Base-by-base conservation (phyloP, 305 asterid species). In the Fraxinus greggii region DNA sequence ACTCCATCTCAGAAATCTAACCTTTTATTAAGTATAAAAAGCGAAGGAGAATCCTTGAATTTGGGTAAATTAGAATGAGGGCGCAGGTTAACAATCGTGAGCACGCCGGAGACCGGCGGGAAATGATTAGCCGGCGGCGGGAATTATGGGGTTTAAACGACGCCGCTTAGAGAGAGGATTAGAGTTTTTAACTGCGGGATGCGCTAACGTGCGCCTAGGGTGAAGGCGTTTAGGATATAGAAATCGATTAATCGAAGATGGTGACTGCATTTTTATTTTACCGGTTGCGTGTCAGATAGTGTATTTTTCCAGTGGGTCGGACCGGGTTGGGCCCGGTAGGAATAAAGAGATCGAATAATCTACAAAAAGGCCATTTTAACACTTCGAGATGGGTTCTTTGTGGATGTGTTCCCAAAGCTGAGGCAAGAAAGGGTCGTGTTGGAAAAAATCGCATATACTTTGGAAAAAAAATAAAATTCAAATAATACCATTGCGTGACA, bases 71-170 rank as follows among this genome's bases (percentile, higher is more conserved):
- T 32, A 65, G 56, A 83, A 80, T 51, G 51, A 75, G 45, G 40
- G 40, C 80, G 61, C 79, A 78, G 82, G 86, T 82, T 77, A 59
- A 79, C 88, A 82, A 85, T 76, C 84, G 86, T 78, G 88, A 80
- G 45, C 76, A 73, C 87, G 76, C 88, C 89, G 79, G 77, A 23
- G 26, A 80, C 84, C 78, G 69, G 81, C 86, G 82, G 75, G 83
- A 79, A 69, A 85, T 42, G 87, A 81, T 74, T 72, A 82, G 84
- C 89, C 89, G 88, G 88, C 91, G 91, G 93, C 93, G 90, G 90
- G 89, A 87, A 90, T 83, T 76, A 80, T 72, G 69, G 87, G 87
- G 85, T 87, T 87, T 88, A 88, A 86, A 87, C 90, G 91, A 45
- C 83, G 82, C 81, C 90, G 89, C 69, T 84, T 84, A 72, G 88